Evolutionary conservation across 1,139 yeast species (phyloP).

Genomic region (Suhomyces bribrorum): DNA sequence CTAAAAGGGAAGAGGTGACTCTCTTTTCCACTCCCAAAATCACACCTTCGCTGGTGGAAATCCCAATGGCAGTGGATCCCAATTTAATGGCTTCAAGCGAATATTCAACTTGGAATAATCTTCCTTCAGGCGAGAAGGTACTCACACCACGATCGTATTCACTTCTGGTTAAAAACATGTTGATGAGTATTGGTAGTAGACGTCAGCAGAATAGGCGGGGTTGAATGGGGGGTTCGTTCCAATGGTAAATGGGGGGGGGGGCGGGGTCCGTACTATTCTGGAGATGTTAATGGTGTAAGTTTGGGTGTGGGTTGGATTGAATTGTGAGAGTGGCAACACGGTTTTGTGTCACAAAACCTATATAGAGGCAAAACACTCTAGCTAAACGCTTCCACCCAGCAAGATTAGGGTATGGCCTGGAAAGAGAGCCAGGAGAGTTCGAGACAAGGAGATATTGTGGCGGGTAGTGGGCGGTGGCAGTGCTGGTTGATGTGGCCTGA

Average conservation of each 20-base stretch:
- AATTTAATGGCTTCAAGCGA: slow-evolving; percentile 95
- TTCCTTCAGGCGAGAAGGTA: slow-evolving; percentile 98
- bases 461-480: too few species aligned
- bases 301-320: slow-evolving; percentile 2
- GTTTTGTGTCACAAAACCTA: slow-evolving; percentile 1
- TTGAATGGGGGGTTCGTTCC: too few species aligned
- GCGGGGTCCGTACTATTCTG: too few species aligned
- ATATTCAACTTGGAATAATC: slow-evolving; percentile 97
- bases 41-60: slow-evolving; percentile 95
- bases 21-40: slow-evolving; percentile 96
- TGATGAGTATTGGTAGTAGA: too few species aligned
- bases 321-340: slow-evolving; percentile 10
- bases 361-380: too few species aligned
- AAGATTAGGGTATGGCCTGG: too few species aligned
- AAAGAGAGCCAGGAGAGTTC: too few species aligned
- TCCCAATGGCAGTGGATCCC: slow-evolving; percentile 98
- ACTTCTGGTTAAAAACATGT: slow-evolving; percentile 95
- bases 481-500: too few species aligned
- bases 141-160: slow-evolving; percentile 99
- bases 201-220: too few species aligned
- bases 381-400: too few species aligned
- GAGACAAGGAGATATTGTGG: too few species aligned
- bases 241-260: too few species aligned
- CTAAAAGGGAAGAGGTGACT: slow-evolving; percentile 89
- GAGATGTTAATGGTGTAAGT: not conserved